Conservation (phyloP, 2,329 filamentous ascomycete genomes). For the Diatrype stigma region DNA sequence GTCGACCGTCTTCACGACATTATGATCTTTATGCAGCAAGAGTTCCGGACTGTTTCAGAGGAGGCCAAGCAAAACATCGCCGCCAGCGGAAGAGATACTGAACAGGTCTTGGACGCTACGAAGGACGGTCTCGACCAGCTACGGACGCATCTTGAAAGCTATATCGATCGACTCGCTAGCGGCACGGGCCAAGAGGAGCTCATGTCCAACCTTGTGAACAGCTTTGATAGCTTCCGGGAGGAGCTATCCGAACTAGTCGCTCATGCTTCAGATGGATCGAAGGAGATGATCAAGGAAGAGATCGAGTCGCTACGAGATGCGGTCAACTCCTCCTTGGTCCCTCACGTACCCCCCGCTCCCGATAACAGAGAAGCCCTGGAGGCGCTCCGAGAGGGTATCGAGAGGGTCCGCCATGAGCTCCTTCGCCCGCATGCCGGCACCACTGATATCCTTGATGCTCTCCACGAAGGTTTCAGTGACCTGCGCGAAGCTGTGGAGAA, state of each 20-base stretch:
- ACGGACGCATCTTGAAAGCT: slow-evolving; percentile 73
- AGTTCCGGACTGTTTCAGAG: slow-evolving; percentile 57
- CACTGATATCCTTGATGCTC: slow-evolving; percentile 81
- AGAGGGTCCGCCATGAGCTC: slow-evolving; percentile 71
- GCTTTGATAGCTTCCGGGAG: slow-evolving; percentile 62
- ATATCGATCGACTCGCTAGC: slow-evolving; percentile 69
- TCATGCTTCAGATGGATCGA: slow-evolving; percentile 44
- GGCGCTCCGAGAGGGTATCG: slow-evolving; percentile 67
- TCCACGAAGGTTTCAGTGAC: slow-evolving; percentile 82
- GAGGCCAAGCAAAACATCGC: slow-evolving; percentile 74
- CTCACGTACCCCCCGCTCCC: slow-evolving; percentile 40
- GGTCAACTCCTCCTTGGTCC: slow-evolving; percentile 66
- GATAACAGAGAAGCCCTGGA: slow-evolving; percentile 65
- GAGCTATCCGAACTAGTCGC: slow-evolving; percentile 62
- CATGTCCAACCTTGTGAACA: slow-evolving; percentile 61
- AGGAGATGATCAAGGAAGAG: slow-evolving; percentile 73
- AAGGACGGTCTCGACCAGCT: slow-evolving; percentile 83
- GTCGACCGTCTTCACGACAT: slow-evolving; percentile 60
- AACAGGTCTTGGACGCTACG: slow-evolving; percentile 82
- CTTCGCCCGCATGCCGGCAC: slow-evolving; percentile 65
- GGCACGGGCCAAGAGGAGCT: slow-evolving; percentile 73
- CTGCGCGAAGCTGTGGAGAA: slow-evolving; percentile 74
- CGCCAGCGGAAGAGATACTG: slow-evolving; percentile 74
- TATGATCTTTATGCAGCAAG: slow-evolving; percentile 53
- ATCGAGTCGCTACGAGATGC: slow-evolving; percentile 78